Evolutionary conservation across 768 basidiomycete genomes (phyloP).

Genomic region (Phlebiopsis flavidoalba): DNA sequence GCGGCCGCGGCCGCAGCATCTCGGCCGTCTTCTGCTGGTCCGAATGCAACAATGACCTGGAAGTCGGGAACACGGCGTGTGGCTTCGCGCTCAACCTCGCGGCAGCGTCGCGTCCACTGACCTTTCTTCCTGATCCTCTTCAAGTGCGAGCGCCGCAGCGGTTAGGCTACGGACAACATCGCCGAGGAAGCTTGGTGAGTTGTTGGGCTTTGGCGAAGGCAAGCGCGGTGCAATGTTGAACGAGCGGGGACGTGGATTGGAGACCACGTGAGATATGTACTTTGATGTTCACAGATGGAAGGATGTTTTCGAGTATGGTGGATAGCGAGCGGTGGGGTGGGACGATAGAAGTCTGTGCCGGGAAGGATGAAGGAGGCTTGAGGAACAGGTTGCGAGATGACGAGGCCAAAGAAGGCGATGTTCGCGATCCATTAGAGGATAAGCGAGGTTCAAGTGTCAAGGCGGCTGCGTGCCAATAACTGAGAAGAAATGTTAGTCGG

Average conservation of each 20-base stretch:
- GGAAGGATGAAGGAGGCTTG: slow-evolving; percentile 53
- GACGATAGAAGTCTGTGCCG: slow-evolving; percentile 44
- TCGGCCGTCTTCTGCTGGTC: slow-evolving; percentile 43
- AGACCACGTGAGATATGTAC: slow-evolving; percentile 78
- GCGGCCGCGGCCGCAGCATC: not conserved
- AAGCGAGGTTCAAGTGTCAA: slow-evolving; percentile 82
- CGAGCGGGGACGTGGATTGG: slow-evolving; percentile 63
- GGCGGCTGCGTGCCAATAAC: slow-evolving; percentile 66
- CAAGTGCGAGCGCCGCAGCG: slow-evolving; percentile 43
- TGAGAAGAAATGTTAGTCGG: slow-evolving; percentile 23
- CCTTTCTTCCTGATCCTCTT: slow-evolving; percentile 41
- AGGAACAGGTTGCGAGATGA: slow-evolving; percentile 77
- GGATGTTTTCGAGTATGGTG: slow-evolving; percentile 67
- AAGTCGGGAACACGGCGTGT: slow-evolving; percentile 81
- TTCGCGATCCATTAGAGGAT: slow-evolving; percentile 89
- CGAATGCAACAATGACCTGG: slow-evolving; percentile 78
- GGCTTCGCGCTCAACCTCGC: slow-evolving; percentile 72
- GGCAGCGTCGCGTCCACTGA: slow-evolving; percentile 62
- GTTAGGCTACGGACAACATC: slow-evolving; percentile 52
- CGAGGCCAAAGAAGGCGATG: slow-evolving; percentile 72
- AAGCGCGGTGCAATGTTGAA: slow-evolving; percentile 82
- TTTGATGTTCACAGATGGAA: slow-evolving; percentile 73
- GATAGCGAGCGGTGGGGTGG: slow-evolving; percentile 71
- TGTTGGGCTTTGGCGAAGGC: slow-evolving; percentile 71
- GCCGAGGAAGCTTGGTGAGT: slow-evolving; percentile 68